Evolutionary conservation across 306 rosid species (phyloP), one percentile per base, ranked within the genome.

Genomic region (Trifolium pratense): DNA sequence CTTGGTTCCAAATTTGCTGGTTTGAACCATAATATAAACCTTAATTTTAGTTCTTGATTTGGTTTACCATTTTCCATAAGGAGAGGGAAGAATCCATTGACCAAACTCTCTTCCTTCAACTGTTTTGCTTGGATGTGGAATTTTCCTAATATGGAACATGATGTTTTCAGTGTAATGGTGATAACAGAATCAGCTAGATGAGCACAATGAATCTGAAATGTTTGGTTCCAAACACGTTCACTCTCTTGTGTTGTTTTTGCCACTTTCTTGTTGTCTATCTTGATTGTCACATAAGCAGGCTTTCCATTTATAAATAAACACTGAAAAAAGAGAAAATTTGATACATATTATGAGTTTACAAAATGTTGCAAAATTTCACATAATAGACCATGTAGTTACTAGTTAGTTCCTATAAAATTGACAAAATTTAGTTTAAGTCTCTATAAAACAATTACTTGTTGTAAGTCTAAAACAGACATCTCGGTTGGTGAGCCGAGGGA

Each of bases 191-290:
- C 87, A 23, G 70, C 48, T 62, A 88, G 83, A 82, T 94, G 86
- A 53, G 95, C 99, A 74, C 97, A 91, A 1, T 71, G 87, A 83
- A 94, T 85, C 70, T 82, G 92, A 78, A 91, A 91, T 71, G 95
- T 91, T 70, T 91, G 96, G 80, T 94, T 91, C 99, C 99, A 94
- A 1, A 91, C 84, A 5, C 95, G 92, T 45, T 87, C 95, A 0
- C 29, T 21, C 68, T 88, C 94, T 20, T 65, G 78, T n/a, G 81
- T 88, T 2, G 97, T 91, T 66, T 74, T 67, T 18, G 93, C 97
- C 17, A 84, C 87, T 78, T 65, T 83, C 65, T 64, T 88, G 81
- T 82, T 68, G 66, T 83, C 87, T 70, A 94, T 82, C 77, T 80
- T 81, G 69, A 94, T 84, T 18, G 88, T 86, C 82, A 94, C 96